phyloP scores from a whole-genome alignment of 2,329 filamentous ascomycete species.

The Alternaria triticimaculans region DNA sequence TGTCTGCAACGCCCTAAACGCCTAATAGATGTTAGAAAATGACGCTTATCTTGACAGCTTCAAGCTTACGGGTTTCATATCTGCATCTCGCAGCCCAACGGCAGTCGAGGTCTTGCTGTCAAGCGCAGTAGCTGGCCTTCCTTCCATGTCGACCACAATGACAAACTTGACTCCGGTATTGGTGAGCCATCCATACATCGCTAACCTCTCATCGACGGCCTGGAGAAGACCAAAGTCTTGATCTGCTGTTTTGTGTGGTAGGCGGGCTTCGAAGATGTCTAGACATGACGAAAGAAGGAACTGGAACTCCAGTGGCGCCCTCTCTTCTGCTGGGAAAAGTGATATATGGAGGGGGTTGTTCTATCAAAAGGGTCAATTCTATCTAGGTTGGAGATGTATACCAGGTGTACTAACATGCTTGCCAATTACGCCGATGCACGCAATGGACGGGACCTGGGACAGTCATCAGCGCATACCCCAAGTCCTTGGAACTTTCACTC shows the following conservation, averaged over 20 bases:
- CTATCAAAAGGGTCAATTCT: conserved; percentile 55
- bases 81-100: conserved; percentile 79
- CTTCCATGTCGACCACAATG: conserved; percentile 88
- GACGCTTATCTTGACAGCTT: background rate
- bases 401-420: conserved; percentile 71
- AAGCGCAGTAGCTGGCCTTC: conserved; percentile 58
- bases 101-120: conserved; percentile 53
- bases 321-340: conserved; percentile 78
- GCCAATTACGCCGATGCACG: conserved; percentile 91
- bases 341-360: conserved; percentile 96
- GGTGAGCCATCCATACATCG: conserved; percentile 94
- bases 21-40: conserved; percentile 52
- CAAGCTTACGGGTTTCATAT: conserved; percentile 76
- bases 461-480: background rate
- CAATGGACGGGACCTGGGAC: conserved; percentile 72
- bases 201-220: conserved; percentile 89
- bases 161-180: conserved; percentile 94
- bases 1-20: conserved; percentile 90
- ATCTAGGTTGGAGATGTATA: conserved; percentile 1
- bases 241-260: conserved; percentile 73
- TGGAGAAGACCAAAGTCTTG: conserved; percentile 92
- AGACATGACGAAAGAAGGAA: conserved; percentile 90
- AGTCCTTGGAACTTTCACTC: background rate
- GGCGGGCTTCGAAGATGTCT: conserved; percentile 89
- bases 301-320: conserved; percentile 84